phyloP scores from a whole-genome alignment of 352 stramenopile species.

The Phytopythium aichiense region DNA sequence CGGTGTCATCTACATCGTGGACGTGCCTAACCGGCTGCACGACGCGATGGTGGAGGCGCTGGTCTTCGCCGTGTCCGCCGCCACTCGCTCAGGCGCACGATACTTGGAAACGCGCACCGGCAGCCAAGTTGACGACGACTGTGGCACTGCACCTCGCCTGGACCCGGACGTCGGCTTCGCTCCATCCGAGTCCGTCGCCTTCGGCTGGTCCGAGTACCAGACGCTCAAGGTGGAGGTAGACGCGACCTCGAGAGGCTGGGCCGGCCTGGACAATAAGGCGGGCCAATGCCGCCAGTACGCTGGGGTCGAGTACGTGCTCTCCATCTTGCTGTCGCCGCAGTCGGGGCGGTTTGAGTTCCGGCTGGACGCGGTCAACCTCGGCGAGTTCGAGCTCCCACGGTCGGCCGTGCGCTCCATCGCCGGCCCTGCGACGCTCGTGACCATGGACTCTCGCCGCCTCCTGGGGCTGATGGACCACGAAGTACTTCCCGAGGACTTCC shows the following conservation, averaged over 20 bases:
- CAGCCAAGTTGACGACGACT: not conserved
- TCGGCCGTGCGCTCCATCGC: not conserved
- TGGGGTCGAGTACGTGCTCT: constrained; percentile 1
- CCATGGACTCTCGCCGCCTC: not conserved
- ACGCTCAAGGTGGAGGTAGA: constrained; percentile 1
- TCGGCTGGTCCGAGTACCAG: not conserved
- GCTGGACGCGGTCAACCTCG: not conserved
- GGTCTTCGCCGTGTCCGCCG: not conserved
- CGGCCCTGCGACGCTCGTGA: not conserved
- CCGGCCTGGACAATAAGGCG: not conserved
- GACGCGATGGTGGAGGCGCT: not conserved
- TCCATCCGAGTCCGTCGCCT: not conserved
- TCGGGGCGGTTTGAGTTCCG: not conserved
- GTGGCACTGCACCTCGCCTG: not conserved
- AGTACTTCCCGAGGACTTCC: not conserved
- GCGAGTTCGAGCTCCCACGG: not conserved
- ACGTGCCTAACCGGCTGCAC: not conserved
- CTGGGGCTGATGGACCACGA: not conserved
- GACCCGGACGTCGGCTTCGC: constrained; percentile 1
- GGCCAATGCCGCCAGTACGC: not conserved
- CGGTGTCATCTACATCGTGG: not conserved
- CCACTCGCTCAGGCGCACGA: not conserved
- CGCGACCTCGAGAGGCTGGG: not conserved
- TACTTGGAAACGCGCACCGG: not conserved
- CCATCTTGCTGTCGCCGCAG: not conserved